Conservation (phyloP, 805 yeast genomes). For the Lipomyces spencermartinsiae region DNA sequence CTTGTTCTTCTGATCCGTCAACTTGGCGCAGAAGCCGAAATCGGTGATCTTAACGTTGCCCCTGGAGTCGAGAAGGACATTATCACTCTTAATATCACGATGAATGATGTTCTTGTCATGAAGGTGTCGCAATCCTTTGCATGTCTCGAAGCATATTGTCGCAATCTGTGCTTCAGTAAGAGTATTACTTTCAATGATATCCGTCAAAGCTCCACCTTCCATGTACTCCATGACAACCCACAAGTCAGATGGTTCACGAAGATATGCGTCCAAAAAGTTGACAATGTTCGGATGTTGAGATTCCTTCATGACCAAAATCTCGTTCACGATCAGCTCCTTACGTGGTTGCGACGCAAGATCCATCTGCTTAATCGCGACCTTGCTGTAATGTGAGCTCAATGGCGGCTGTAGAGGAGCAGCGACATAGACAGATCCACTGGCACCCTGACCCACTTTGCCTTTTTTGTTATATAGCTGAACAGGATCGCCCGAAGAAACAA, state of each 20-base stretch:
- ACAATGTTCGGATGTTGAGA: slow-evolving; percentile 94
- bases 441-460: slow-evolving; percentile 84
- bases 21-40: slow-evolving; percentile 84
- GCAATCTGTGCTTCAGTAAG: slow-evolving; percentile 89
- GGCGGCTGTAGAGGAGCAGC: slow-evolving; percentile 35
- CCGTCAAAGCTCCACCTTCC: slow-evolving; percentile 99
- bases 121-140: slow-evolving; percentile 87
- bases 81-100: slow-evolving; percentile 96
- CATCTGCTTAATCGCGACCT: slow-evolving; percentile 97
- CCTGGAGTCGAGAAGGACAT: slow-evolving; percentile 78
- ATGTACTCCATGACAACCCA: slow-evolving; percentile 99
- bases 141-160: slow-evolving; percentile 85
- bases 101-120: slow-evolving; percentile 94
- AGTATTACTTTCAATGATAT: slow-evolving; percentile 87
- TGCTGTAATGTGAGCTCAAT: slow-evolving; percentile 33
- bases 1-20: slow-evolving; percentile 73
- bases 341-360: slow-evolving; percentile 89
- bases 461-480: slow-evolving; percentile 65
- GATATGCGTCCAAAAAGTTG: slow-evolving; percentile 88
- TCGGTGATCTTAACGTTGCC: slow-evolving; percentile 95
- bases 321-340: slow-evolving; percentile 93
- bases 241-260: slow-evolving; percentile 77
- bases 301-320: slow-evolving; percentile 95
- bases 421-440: slow-evolving; percentile 88
- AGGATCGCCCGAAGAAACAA: slow-evolving; percentile 89